Base-by-base conservation (phyloP, 768 basidiomycete genomes). In the Hericium alpestre region DNA sequence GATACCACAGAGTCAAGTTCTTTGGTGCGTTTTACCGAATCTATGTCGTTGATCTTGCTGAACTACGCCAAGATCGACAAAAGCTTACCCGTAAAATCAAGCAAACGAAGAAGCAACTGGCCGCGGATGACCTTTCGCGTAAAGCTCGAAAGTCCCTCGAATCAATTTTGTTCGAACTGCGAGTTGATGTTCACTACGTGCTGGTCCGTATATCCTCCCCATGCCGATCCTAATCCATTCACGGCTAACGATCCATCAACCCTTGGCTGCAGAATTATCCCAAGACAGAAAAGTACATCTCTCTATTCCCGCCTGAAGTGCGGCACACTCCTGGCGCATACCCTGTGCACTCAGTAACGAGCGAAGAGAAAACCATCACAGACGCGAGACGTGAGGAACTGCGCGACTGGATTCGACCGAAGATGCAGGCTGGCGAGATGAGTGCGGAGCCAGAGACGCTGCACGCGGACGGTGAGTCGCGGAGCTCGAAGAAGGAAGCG, bases 1-100 rank as follows among this genome's bases (percentile, higher is more conserved):
- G 80, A 59, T 98, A 98, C 69, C 93, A 93, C 64, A 91, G 84
- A 73, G 74, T 93, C 64, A 94, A 92, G 69, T 98, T 98, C 72
- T 96, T 98, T 60, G 93, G 93, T 93, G 60, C 61, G 76, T 68
- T 3, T 20, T 39, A 7, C 50, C 46, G 32, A 9, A 11, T 16
- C 23, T 23, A 22, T 37, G 37, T 37, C 12, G 32, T 1, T 2
- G n/a, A 22, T 9, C 15, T 47, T 4, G 13, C 18, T 3, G 9
- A 27, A 8, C 18, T 47, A 27, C 15, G 8, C 43, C 18, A 63
- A 95, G 93, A 97, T 69, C 83, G 92, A 48, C 84, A 91, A 71
- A 97, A 95, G 65, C 80, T 94, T 12, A 66, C 81, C 3, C 82
- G 94, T 20, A 88, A 85, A 67, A 79, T 96, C 52, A 80, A 74